These are phyloP conservation scores for Malania oleifera DNA, from an alignment of 164 flowering plant species.

Conservation along the genomic window DNA sequence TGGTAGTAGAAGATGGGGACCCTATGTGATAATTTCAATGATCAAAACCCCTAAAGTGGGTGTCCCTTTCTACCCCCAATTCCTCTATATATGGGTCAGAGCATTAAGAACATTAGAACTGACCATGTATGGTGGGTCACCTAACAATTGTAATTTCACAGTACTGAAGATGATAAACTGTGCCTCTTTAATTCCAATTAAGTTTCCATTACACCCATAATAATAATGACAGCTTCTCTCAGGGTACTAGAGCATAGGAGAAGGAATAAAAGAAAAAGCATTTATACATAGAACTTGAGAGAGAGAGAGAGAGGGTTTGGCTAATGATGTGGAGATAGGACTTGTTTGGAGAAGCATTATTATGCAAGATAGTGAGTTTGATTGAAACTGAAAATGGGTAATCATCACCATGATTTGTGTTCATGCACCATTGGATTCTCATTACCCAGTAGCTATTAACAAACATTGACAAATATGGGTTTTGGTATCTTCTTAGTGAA, in stretches of 20 bases:
- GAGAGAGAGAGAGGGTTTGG: too few relatives aligned
- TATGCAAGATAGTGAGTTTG: not conserved
- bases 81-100: not conserved
- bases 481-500: not conserved
- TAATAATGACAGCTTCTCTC: not conserved
- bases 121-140: slow-evolving; percentile 1
- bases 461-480: slow-evolving; percentile 3
- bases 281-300: too few relatives aligned
- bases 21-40: not conserved
- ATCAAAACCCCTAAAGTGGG: not conserved
- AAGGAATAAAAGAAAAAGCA: not conserved
- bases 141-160: too few relatives aligned
- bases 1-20: not conserved
- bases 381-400: not conserved
- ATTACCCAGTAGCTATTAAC: not conserved
- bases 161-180: not conserved
- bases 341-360: too few relatives aligned
- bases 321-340: too few relatives aligned
- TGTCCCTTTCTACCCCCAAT: not conserved
- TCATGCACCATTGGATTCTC: slow-evolving; percentile 3
- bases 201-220: not conserved
- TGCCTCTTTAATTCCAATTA: too few relatives aligned
- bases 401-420: not conserved
- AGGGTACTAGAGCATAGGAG: not conserved
- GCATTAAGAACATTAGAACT: not conserved